Evolutionary conservation across 2,329 filamentous ascomycete genomes (phyloP).

Genomic region (Triangularia setosa): DNA sequence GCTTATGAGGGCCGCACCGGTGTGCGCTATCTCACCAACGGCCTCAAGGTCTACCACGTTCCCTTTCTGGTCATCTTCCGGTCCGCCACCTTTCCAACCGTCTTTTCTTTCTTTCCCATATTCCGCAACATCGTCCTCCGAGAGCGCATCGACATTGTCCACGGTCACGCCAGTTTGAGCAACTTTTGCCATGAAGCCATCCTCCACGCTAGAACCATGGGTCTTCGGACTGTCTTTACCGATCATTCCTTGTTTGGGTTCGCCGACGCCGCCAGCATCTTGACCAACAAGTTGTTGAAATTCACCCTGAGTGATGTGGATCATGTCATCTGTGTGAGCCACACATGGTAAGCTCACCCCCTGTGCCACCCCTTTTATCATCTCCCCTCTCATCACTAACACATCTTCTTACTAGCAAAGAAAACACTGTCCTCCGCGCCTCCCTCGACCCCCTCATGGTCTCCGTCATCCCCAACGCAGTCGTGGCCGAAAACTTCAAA

Average conservation of each 20-base stretch:
- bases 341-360: constrained; percentile 72
- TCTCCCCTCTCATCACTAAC: constrained; percentile 27
- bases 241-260: constrained; percentile 98
- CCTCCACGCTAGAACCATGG: constrained; percentile 93
- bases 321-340: constrained; percentile 96
- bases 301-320: constrained; percentile 96
- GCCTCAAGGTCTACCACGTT: constrained; percentile 96
- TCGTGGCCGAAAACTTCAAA: constrained; percentile 93
- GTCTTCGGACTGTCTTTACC: constrained; percentile 90
- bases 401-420: constrained; percentile 62
- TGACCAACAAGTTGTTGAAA: constrained; percentile 96
- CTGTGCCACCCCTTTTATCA: neutral
- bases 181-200: constrained; percentile 94
- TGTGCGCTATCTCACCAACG: constrained; percentile 92
- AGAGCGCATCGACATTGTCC: constrained; percentile 93
- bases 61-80: constrained; percentile 96
- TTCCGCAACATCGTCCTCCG: constrained; percentile 94
- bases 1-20: constrained; percentile 88
- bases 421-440: constrained; percentile 92
- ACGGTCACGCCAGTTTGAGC: constrained; percentile 93
- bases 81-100: constrained; percentile 87
- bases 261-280: constrained; percentile 89
- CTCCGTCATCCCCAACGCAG: constrained; percentile 94
- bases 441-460: constrained; percentile 96
- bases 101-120: constrained; percentile 98